phyloP scores from a whole-genome alignment of 2,329 filamentous ascomycete species.

The Pseudohalonectria lignicola region DNA sequence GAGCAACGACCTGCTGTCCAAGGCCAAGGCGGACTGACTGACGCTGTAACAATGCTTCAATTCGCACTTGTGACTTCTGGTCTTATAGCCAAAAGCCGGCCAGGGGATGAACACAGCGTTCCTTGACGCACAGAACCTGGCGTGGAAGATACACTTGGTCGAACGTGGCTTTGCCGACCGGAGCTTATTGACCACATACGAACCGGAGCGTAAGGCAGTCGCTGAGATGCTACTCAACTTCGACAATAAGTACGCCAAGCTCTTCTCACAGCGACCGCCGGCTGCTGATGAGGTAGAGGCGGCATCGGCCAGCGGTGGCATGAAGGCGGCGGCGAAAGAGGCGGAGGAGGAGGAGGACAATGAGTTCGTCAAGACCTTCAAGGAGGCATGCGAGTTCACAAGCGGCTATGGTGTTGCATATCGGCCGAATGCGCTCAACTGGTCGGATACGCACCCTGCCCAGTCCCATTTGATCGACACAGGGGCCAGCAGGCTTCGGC shows the following conservation, averaged over 20 bases:
- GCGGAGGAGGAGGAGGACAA: constrained; percentile 44
- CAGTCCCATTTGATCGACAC: constrained; percentile 61
- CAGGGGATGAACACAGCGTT: constrained; percentile 77
- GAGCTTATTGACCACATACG: constrained; percentile 71
- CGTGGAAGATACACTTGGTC: constrained; percentile 93
- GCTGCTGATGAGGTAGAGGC: constrained; percentile 62
- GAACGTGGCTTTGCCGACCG: constrained; percentile 71
- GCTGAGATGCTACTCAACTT: constrained; percentile 79
- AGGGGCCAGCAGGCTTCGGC: constrained; percentile 51
- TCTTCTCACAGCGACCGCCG: constrained; percentile 73
- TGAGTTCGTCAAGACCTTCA: constrained; percentile 82
- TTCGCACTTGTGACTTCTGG: too few relatives aligned
- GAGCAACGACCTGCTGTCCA: background rate
- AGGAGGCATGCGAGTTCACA: constrained; percentile 84
- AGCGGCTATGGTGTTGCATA: constrained; percentile 87
- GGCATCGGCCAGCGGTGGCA: constrained; percentile 32
- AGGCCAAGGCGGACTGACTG: background rate
- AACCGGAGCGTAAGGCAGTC: constrained; percentile 72
- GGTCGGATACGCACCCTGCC: constrained; percentile 62
- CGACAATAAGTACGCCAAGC: constrained; percentile 78
- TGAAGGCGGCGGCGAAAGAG: constrained; percentile 3
- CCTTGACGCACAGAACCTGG: constrained; percentile 75
- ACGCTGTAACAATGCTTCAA: too few relatives aligned
- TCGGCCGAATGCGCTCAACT: constrained; percentile 72
- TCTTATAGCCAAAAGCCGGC: constrained; percentile 59